Percentiles rank a stretch among this genome's conserved stretches.
These are phyloP conservation scores for Microbotryum violaceum DNA, from an alignment of 1,284 basidiomycete genomes.

Conservation along the genomic window DNA sequence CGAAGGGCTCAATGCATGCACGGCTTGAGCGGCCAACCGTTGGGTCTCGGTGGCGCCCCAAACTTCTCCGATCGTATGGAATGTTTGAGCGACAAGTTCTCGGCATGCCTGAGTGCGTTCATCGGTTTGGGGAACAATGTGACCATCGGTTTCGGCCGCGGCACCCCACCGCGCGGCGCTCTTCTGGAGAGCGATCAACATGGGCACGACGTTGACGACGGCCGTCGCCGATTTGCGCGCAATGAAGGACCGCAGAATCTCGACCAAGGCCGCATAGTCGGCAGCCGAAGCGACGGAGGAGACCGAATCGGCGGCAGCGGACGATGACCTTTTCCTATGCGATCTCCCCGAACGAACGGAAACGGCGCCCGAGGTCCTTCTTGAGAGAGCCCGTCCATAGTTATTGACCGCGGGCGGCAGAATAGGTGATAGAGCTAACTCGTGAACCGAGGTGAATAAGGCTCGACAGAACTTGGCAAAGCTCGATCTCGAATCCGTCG, in stretches of 20 bases:
- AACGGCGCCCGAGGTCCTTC: conserved; percentile 20
- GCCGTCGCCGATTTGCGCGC: conserved; percentile 63
- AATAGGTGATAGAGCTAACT: conserved; percentile 60
- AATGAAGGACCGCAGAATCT: conserved; percentile 61
- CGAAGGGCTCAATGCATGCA: neutral
- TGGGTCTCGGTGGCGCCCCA: neutral
- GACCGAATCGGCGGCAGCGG: conserved; percentile 31
- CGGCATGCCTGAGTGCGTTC: no score
- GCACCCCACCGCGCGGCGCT: conserved; percentile 41
- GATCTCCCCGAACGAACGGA: conserved; percentile 13
- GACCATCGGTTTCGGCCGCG: no score
- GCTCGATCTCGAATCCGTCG: conserved; percentile 27
- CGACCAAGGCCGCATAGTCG: conserved; percentile 69
- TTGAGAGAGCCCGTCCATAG: conserved; percentile 40
- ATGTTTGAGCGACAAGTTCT: no score
- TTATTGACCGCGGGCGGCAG: conserved; percentile 50
- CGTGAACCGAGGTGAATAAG: conserved; percentile 66
- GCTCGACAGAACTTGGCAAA: conserved; percentile 61
- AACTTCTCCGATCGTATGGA: neutral
- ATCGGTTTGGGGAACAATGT: no score
- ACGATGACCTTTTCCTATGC: conserved; percentile 40
- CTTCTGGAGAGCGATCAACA: conserved; percentile 67
- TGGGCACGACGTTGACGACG: conserved; percentile 69
- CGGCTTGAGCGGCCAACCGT: conserved; percentile 1
- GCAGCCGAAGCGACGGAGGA: conserved; percentile 50